These are phyloP conservation scores for Aspergillus quadricinctus DNA, from an alignment of 2,329 filamentous ascomycete genomes.

Conservation along the genomic window DNA sequence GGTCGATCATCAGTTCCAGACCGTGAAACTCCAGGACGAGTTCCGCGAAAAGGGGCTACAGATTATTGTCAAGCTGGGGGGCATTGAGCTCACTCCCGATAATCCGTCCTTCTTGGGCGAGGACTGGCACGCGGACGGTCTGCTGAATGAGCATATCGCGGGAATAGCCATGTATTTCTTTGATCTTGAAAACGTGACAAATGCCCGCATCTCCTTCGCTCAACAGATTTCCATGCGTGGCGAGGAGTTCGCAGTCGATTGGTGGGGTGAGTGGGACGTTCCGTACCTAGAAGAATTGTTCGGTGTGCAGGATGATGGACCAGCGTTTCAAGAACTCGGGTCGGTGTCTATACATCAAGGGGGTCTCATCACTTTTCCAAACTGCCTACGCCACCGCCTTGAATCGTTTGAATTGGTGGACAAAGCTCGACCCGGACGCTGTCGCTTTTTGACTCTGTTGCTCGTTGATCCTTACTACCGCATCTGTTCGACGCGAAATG, in stretches of 20 bases:
- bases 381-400: conserved; percentile 6
- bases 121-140: conserved; percentile 10
- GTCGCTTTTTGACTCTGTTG: conserved; percentile 7
- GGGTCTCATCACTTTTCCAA: conserved; percentile 9
- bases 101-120: conserved; percentile 5
- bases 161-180: conserved; percentile 3
- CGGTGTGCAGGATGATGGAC: neutral
- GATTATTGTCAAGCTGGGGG: conserved; percentile 6
- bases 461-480: conserved; percentile 13
- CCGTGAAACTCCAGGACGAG: conserved; percentile 8
- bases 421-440: conserved; percentile 6
- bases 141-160: conserved; percentile 8
- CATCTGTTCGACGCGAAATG: conserved; percentile 10
- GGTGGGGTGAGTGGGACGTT: conserved; percentile 4
- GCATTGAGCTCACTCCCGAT: conserved; percentile 10
- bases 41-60: conserved; percentile 14
- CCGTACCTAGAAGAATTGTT: conserved; percentile 8
- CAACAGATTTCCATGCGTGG: neutral
- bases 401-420: conserved; percentile 8
- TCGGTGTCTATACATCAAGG: conserved; percentile 6
- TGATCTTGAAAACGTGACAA: conserved; percentile 6
- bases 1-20: conserved; percentile 10
- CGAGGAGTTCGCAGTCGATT: neutral
- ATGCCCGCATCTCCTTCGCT: conserved; percentile 6
- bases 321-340: conserved; percentile 9